Evolutionary conservation across 495 filamentous ascomycete genomes (phyloP).

Genomic region (Venustampulla echinocandica): DNA sequence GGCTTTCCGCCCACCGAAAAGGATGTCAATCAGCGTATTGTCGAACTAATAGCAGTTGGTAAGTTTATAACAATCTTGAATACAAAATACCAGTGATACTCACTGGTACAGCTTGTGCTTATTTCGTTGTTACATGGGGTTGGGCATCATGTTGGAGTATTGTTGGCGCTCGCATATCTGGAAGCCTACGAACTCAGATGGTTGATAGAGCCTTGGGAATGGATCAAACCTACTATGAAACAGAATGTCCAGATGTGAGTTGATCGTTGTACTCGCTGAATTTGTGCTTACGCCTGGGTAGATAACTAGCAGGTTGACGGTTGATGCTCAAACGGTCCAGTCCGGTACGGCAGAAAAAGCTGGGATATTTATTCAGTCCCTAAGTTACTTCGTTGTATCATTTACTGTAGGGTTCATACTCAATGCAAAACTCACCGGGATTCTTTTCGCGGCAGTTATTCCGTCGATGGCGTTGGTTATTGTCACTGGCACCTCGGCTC

Average conservation of each 20-base stretch:
- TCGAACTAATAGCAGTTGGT: constrained; percentile 18
- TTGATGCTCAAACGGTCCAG: constrained; percentile 44
- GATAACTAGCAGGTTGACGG: constrained; percentile 51
- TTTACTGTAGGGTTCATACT: constrained; percentile 58
- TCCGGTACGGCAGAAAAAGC: constrained; percentile 59
- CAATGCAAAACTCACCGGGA: constrained; percentile 50
- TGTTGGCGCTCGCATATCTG: constrained; percentile 52
- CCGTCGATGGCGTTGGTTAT: constrained; percentile 44
- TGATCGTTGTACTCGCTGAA: constrained; percentile 32
- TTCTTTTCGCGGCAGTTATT: constrained; percentile 53
- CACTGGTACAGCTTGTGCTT: constrained; percentile 52
- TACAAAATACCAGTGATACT: constrained; percentile 43
- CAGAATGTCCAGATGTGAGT: constrained; percentile 52
- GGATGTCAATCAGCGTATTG: constrained; percentile 10
- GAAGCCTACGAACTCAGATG: constrained; percentile 51
- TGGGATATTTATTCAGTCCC: constrained; percentile 47
- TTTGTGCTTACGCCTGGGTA: constrained; percentile 39
- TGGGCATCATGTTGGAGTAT: constrained; percentile 52
- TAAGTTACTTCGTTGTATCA: constrained; percentile 54
- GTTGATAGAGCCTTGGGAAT: constrained; percentile 51
- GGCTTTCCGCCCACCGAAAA: constrained; percentile 49
- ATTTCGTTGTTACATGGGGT: constrained; percentile 53
- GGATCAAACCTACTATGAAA: constrained; percentile 52
- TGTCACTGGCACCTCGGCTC: constrained; percentile 41
- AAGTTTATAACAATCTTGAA: constrained; percentile 22